These are phyloP conservation scores for Leishmania gerbilli DNA, from an alignment of 208 protist genomes.

Conservation along the genomic window DNA sequence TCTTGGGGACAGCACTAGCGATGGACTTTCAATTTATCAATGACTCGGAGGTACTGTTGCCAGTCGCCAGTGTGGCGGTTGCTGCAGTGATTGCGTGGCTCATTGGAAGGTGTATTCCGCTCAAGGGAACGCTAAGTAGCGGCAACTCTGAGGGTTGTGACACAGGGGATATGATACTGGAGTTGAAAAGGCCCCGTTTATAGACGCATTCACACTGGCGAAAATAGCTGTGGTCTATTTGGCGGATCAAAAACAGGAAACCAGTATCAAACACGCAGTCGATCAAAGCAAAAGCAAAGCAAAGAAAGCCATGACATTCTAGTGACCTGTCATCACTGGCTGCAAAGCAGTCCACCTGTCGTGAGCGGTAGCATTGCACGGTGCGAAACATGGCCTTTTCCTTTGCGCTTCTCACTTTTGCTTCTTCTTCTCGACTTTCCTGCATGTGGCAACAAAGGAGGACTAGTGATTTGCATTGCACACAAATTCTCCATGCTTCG, in stretches of 20 bases:
- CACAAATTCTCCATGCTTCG: conserved; percentile 14
- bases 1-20: neutral
- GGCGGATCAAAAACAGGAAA: neutral
- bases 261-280: neutral
- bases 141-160: neutral
- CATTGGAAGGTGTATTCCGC: conserved; percentile 13
- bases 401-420: neutral
- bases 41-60: conserved; percentile 33
- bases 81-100: conserved; percentile 15
- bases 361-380: neutral
- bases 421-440: neutral
- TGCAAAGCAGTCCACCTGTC: neutral
- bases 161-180: neutral
- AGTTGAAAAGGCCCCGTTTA: neutral
- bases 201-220: neutral
- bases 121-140: neutral
- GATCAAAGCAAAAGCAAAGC: neutral
- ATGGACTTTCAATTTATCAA: conserved; percentile 47
- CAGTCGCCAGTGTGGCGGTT: conserved; percentile 26
- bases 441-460: neutral
- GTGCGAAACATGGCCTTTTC: neutral
- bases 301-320: neutral
- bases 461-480: neutral
- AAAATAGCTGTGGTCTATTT: conserved; percentile 3
- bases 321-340: neutral